Base-by-base conservation (phyloP, 352 stramenopile species). In the Globisporangium takayamanum region DNA sequence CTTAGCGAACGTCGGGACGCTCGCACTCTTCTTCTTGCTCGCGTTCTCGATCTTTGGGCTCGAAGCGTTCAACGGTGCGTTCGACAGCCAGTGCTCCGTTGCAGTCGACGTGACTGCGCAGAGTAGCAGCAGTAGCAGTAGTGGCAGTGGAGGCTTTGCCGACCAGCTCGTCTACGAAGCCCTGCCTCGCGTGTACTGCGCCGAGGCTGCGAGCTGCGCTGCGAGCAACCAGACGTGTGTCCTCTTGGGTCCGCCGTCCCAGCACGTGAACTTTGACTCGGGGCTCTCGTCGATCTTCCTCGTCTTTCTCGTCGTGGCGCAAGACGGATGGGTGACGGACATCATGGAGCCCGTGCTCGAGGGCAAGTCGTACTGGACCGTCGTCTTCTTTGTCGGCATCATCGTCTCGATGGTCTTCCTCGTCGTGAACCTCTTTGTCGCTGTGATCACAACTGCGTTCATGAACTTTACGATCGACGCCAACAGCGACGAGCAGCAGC, bases 301-400 rank as follows among this genome's bases (percentile, higher is more conserved):
- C 15, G 82, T 92, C 1, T 92, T 92, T 30, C 69, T 89, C 37
- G 82, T 92, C 16, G 80, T 90, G 11, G 82, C 80, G 0, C 80
- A 89, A 53, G 82, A 92, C 50, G 82, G 82, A 15, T 92, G 82
- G 82, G 74, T 90, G 45, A 68, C 66, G 1, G 79, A 89, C 53
- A 90, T 90, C 57, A 92, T 92, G 82, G 66, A 87, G 58, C 82
- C 82, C 12, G 78, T 87, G 50, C 73, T 90, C 16, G 72, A 92
- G 50, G 59, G 69, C 28, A 87, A 74, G 26, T 88, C 78, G 22
- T 55, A 60, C 30, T 75, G 74, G 12, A 87, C 76, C 30, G 58
- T 80, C 26, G 51, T 76, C 8, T 92, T 90, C 56, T 92, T 92
- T 45, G 66, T 88, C 18, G 73, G 68, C 11, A 89, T 92, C 50